Evolutionary conservation across 768 basidiomycete species (phyloP).

Genomic region (Candolleomyces aberdarensis): DNA sequence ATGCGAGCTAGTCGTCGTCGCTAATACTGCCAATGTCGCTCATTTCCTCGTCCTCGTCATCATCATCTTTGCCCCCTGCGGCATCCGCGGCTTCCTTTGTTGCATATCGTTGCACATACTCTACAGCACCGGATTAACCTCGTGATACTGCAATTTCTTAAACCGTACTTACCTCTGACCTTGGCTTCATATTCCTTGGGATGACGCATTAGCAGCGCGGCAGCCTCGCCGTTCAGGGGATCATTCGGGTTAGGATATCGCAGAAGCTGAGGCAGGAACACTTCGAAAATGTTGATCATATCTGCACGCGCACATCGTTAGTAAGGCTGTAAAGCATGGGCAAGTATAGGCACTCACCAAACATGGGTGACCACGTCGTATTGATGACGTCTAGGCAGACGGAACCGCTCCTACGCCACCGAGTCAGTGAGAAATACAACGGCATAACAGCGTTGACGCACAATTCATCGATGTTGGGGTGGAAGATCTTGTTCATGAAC

Average conservation of each 20-base stretch:
- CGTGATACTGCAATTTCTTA: neutral
- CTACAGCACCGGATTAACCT: conserved; percentile 33
- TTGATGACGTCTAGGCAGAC: conserved; percentile 99
- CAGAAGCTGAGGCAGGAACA: conserved; percentile 93
- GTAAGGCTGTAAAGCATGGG: neutral
- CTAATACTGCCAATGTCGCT: conserved; percentile 84
- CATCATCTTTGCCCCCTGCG: conserved; percentile 59
- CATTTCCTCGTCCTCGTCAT: conserved; percentile 81
- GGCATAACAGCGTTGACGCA: conserved; percentile 41
- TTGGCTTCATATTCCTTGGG: conserved; percentile 93
- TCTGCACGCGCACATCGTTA: conserved; percentile 43
- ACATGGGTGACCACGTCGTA: conserved; percentile 99
- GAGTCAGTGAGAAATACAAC: neutral
- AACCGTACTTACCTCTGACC: conserved; percentile 69
- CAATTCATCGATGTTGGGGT: conserved; percentile 99
- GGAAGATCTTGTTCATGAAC: conserved; percentile 99
- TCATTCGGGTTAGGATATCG: conserved; percentile 99
- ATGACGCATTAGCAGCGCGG: conserved; percentile 94
- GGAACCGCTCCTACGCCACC: conserved; percentile 75
- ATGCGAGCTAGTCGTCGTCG: conserved; percentile 50
- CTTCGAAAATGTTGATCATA: conserved; percentile 99
- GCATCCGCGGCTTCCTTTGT: conserved; percentile 88
- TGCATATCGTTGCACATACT: conserved; percentile 95
- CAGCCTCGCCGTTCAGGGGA: conserved; percentile 96
- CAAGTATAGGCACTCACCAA: conserved; percentile 56